Percentiles rank a stretch among this genome's conserved stretches.
Conservation (phyloP, 768 basidiomycete species). For the Mycena vulgaris region DNA sequence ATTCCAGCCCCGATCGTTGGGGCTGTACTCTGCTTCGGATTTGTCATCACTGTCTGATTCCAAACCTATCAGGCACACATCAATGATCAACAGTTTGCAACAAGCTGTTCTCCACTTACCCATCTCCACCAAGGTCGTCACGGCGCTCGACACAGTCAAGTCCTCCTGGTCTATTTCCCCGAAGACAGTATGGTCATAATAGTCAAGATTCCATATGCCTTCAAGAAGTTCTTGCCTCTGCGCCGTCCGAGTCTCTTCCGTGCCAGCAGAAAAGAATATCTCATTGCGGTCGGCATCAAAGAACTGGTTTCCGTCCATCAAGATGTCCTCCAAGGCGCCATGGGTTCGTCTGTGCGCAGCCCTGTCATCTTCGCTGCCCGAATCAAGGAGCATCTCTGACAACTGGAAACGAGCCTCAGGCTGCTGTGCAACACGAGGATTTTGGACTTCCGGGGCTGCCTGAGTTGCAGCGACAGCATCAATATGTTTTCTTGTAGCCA, state of each 20-base stretch:
- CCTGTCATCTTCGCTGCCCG: conserved; percentile 2
- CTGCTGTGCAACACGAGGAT: not conserved
- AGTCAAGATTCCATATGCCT: conserved; percentile 4
- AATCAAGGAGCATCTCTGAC: not conserved
- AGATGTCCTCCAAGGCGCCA: not conserved
- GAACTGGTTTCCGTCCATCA: conserved; percentile 18
- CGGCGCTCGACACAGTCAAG: conserved; percentile 45
- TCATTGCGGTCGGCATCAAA: conserved; percentile 3
- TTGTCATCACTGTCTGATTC: not conserved
- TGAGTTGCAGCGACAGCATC: not conserved
- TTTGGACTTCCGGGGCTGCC: not conserved
- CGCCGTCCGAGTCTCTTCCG: not conserved
- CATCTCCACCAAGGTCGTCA: conserved; percentile 35
- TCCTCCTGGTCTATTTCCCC: conserved; percentile 28
- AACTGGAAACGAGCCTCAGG: not conserved
- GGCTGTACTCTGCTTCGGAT: not conserved
- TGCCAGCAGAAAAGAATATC: conserved; percentile 19
- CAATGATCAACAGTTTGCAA: not conserved
- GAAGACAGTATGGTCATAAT: conserved; percentile 6
- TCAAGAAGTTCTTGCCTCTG: not conserved
- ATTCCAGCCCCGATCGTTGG: not conserved
- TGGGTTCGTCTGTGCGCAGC: not conserved
- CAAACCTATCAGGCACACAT: not conserved
- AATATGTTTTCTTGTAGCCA: not conserved
- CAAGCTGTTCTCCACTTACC: not conserved